Evolutionary conservation across 2,329 filamentous ascomycete genomes (phyloP), one percentile per base, ranked within the genome.

Genomic region (Sporothrix inflata): DNA sequence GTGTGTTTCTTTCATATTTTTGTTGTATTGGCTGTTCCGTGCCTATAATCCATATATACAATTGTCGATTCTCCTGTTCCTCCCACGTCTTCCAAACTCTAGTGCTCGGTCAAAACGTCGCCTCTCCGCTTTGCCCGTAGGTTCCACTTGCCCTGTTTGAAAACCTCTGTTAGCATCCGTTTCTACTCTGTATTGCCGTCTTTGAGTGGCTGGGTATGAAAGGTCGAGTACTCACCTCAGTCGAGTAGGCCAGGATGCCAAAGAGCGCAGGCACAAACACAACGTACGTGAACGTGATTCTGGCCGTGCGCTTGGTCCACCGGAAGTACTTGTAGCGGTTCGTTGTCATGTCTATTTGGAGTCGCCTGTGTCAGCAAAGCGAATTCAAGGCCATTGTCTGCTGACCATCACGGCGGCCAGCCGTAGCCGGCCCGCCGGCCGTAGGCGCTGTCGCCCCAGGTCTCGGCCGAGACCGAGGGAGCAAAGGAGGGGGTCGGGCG

Each of bases 271-370:
- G 96, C 57, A 98, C 88, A 70, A 91, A 84, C 45, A 90, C 84
- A 73, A 92, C 87, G 82, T 95, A 98, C 75, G 91, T 85, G 80
- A 98, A 89, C 4, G 91, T 90, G 78, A 98, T 82, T 84, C 89
- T 90, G 40, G 93, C 94, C 61, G 94, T 97, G 79, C 92, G 88
- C 69, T 90, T 88, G 47, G 92, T 98, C 93, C 94, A 98, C 82
- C 94, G 89, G 88, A 98, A 99, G 88, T 93, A 97, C 84, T 94
- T 94, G 88, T 94, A 91, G 76, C 96, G 92, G 85, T 93, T 94
- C 79, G 88, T 85, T 79, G 88, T 89, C 90, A 98, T 92, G 81
- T 92, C 94, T 97, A 78, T 70, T 53, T 0, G 21, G 4, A n/a
- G 14, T 11, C 6, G 16, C 7, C 2, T 1, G 55, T 4, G 38